Percentiles rank a stretch among this genome's conserved stretches.
phyloP scores from a whole-genome alignment of 2,329 filamentous ascomycete genomes.

The Fusarium caatingaense region DNA sequence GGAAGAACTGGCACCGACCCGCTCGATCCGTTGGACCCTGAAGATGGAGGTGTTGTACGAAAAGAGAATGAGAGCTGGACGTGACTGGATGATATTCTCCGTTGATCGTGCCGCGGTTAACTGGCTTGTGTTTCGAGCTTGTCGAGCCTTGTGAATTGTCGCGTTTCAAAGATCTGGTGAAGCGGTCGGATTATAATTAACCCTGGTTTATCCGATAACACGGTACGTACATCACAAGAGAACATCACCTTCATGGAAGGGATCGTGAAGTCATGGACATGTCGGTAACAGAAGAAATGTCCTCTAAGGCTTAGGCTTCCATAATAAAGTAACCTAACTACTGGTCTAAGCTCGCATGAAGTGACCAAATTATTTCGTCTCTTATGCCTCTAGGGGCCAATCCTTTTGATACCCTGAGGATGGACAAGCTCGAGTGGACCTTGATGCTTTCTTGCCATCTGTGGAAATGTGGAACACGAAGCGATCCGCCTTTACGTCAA shows the following conservation, averaged over 20 bases:
- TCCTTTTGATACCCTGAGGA: too few species aligned
- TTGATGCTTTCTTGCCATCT: neutral
- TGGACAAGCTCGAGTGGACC: neutral
- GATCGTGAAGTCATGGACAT: neutral
- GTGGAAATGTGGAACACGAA: neutral
- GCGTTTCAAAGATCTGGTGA: neutral
- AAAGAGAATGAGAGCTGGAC: neutral
- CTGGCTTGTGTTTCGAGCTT: neutral
- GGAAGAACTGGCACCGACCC: conserved; percentile 31
- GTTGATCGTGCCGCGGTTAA: neutral
- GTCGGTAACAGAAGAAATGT: too few species aligned
- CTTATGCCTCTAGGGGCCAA: too few species aligned
- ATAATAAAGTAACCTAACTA: too few species aligned
- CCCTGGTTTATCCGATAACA: neutral
- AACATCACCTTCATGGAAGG: neutral
- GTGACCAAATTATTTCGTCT: too few species aligned
- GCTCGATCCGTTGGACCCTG: conserved; percentile 13
- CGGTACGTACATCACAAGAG: neutral
- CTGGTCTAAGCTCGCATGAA: too few species aligned
- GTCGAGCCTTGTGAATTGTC: neutral
- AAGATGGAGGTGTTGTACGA: neutral
- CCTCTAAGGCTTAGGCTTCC: too few species aligned
- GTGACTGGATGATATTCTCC: neutral
- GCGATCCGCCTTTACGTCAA: neutral
- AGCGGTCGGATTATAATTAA: neutral